Percentiles rank a stretch among this genome's conserved stretches.
phyloP scores from a whole-genome alignment of 805 yeast species.

The Grigorovia yakushimaensis region DNA sequence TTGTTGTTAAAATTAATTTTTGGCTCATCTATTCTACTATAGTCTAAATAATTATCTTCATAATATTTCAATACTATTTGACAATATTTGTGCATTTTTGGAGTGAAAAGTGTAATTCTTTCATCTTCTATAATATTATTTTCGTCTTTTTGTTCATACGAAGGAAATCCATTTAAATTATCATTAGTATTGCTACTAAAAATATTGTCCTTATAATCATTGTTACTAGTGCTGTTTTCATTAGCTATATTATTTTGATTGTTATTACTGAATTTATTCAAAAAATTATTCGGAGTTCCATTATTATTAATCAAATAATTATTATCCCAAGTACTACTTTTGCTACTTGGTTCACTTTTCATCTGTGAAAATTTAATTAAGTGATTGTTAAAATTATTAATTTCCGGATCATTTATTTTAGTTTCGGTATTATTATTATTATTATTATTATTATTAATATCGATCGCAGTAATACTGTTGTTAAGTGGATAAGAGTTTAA shows the following conservation, averaged over 20 bases:
- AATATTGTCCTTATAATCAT: neutral
- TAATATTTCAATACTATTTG: slow-evolving; percentile 17
- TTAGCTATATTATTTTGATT: too few relatives aligned
- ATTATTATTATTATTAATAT: too few relatives aligned
- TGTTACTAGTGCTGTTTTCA: neutral
- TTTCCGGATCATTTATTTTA: neutral
- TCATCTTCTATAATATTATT: neutral
- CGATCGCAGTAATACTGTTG: neutral
- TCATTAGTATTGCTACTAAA: neutral
- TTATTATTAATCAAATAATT: neutral
- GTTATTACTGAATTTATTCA: neutral
- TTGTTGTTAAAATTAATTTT: slow-evolving; percentile 2
- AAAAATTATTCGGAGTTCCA: neutral
- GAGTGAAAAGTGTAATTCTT: slow-evolving; percentile 15
- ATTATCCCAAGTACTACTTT: neutral
- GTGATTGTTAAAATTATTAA: too few relatives aligned
- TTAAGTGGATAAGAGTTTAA: neutral
- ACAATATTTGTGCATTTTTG: slow-evolving; percentile 19
- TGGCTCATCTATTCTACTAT: neutral
- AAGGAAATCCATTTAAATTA: neutral
- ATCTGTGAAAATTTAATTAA: neutral
- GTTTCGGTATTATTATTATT: neutral
- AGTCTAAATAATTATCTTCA: slow-evolving; percentile 4
- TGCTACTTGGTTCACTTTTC: neutral
- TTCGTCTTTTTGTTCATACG: neutral